These are phyloP conservation scores for Uronychia binucleata DNA, from an alignment of 73 alveolate species.

Conservation along the genomic window DNA sequence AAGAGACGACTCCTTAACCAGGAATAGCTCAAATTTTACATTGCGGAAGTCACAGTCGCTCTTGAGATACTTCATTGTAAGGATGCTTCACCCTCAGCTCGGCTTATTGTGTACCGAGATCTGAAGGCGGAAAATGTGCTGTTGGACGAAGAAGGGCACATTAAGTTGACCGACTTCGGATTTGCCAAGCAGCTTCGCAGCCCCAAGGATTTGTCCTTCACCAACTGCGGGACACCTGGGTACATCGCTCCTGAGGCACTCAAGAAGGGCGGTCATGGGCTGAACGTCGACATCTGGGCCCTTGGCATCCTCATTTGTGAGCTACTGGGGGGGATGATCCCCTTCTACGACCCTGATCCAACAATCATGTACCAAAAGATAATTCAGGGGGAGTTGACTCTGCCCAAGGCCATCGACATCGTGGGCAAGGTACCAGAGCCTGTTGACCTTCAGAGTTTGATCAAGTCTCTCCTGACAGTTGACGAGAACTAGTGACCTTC, in stretches of 20 bases:
- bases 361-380: conserved; percentile 6
- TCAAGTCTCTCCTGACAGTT: not conserved
- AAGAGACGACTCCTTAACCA: not conserved
- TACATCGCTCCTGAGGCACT: conserved; percentile 81
- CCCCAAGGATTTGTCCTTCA: conserved; percentile 24
- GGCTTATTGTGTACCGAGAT: conserved; percentile 47
- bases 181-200: conserved; percentile 25
- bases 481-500: not conserved
- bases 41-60: conserved; percentile 47
- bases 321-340: conserved; percentile 23
- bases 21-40: conserved; percentile 16
- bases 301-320: conserved; percentile 62
- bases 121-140: conserved; percentile 50
- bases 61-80: conserved; percentile 52
- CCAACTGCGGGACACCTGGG: conserved; percentile 84
- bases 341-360: conserved; percentile 16
- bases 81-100: not conserved
- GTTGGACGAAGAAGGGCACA: conserved; percentile 46
- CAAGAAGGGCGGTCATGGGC: conserved; percentile 40
- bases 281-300: conserved; percentile 63
- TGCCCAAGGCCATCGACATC: not conserved
- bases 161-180: conserved; percentile 49
- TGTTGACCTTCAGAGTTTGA: not conserved
- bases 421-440: not conserved
- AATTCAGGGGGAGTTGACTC: not conserved